Percentiles rank a stretch among this genome's conserved stretches.
Evolutionary conservation across 495 filamentous ascomycete genomes (phyloP).

Genomic region (Penicillium maclennaniae): DNA sequence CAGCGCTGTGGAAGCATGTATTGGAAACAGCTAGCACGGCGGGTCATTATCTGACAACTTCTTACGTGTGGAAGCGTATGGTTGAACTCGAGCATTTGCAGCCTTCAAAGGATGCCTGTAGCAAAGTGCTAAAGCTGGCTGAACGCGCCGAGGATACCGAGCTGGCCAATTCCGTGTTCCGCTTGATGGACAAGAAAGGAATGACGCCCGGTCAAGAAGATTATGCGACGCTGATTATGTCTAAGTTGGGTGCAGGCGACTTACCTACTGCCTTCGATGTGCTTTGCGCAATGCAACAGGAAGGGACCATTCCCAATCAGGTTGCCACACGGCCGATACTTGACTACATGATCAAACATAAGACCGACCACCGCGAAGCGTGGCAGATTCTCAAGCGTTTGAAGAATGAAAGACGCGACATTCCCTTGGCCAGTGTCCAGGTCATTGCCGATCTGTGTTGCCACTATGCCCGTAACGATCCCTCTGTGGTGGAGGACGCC

Average conservation of each 20-base stretch:
- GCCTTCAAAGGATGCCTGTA: constrained; percentile 60
- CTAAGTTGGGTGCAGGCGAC: constrained; percentile 56
- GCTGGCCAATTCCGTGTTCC: constrained; percentile 45
- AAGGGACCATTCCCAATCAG: constrained; percentile 48
- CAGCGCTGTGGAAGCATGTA: constrained; percentile 61
- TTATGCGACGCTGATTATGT: constrained; percentile 71
- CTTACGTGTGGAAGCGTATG: constrained; percentile 59
- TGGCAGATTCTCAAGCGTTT: constrained; percentile 54
- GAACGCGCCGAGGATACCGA: constrained; percentile 59
- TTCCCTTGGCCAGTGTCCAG: constrained; percentile 33
- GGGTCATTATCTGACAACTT: constrained; percentile 51
- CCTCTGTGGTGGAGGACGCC: constrained; percentile 43
- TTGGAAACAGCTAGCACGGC: constrained; percentile 61
- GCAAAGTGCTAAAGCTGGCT: constrained; percentile 65
- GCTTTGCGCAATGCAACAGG: constrained; percentile 64
- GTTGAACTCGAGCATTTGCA: constrained; percentile 57
- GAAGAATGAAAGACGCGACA: constrained; percentile 21
- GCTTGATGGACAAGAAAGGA: constrained; percentile 43
- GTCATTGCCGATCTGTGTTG: constrained; percentile 33
- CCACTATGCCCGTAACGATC: constrained; percentile 22
- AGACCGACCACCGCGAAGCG: constrained; percentile 34
- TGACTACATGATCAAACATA: constrained; percentile 33
- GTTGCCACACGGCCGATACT: constrained; percentile 58
- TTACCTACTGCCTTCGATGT: constrained; percentile 54
- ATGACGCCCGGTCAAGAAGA: constrained; percentile 56